Evolutionary conservation across 768 basidiomycete species (phyloP).

Genomic region (Hygrocybe punicea): DNA sequence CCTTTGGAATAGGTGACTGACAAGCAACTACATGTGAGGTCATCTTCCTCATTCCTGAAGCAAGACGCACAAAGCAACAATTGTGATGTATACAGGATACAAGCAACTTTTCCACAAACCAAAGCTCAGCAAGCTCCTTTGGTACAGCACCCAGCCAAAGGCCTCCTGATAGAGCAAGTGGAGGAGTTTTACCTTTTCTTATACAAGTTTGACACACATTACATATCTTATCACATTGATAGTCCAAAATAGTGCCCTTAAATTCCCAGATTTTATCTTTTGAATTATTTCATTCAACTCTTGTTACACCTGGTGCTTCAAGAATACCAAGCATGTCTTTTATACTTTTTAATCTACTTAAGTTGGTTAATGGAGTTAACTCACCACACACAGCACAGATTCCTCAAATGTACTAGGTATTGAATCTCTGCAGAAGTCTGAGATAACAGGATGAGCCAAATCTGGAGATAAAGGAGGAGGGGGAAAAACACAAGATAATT

Average conservation of each 20-base stretch:
- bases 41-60: constrained; percentile 16
- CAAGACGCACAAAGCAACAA: constrained; percentile 25
- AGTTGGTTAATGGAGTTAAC: constrained; percentile 6
- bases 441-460: neutral
- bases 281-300: constrained; percentile 1
- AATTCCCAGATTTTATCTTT: constrained; percentile 9
- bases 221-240: constrained; percentile 11
- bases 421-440: constrained; percentile 4
- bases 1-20: constrained; percentile 27
- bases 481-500: constrained; percentile 9
- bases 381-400: constrained; percentile 32
- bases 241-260: constrained; percentile 17
- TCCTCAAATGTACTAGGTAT: constrained; percentile 18
- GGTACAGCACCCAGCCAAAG: constrained; percentile 35
- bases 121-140: constrained; percentile 17
- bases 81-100: constrained; percentile 23
- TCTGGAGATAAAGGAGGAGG: neutral
- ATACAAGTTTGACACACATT: neutral
- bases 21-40: constrained; percentile 19
- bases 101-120: constrained; percentile 27
- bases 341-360: constrained; percentile 9
- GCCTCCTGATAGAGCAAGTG: constrained; percentile 25
- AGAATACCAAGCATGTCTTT: constrained; percentile 4
- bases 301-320: constrained; percentile 2
- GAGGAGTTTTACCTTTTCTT: constrained; percentile 6